Base-by-base conservation (phyloP, 1,139 yeast genomes). In the Arxiozyma slooffiae region DNA sequence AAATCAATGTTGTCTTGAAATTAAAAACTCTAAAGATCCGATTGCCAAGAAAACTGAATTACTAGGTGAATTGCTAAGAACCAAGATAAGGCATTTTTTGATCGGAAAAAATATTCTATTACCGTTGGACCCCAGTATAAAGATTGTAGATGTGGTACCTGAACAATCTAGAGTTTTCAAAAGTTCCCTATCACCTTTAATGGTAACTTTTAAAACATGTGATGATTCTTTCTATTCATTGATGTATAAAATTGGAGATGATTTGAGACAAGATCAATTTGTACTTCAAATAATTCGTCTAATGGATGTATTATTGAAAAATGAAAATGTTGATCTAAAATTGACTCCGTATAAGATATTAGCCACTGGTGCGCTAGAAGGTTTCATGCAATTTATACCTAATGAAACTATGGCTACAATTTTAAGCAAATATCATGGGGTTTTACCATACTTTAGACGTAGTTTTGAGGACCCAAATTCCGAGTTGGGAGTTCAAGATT, bases 161-260 rank as follows among this genome's bases (percentile, higher is more conserved):
- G 85, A 81, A 43, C 88, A 85, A 56, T 84, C 90, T 5, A 77
- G 83, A 3, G 97, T 92, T 4, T 92, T 92, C 70, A 92, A 92
- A 64, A 85, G 95, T 55, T 85, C 96, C 40, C 72, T 92, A 60
- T 82, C 94, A 4, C 98, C 98, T 0, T 72, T 92, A 50, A 89
- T 89, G 62, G 76, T 92, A 42, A 79, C 89, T n/a, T n/a, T n/a
- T n/a, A n/a, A n/a, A n/a, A n/a, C n/a, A n/a, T n/a, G n/a, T n/a
- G n/a, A n/a, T n/a, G n/a, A n/a, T n/a, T 36, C 46, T 4, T 38
- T 44, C 6, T 94, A 89, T 66, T 81, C 95, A 4, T 70, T 92
- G 44, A 92, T 94, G 85, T 89, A 89, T 69, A 94, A 94, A 66
- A 85, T 86, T 47, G 99, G 99, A 2, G 99, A 94, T 68, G 98